Evolutionary conservation across 2,329 filamentous ascomycete genomes (phyloP), one percentile per base, ranked within the genome.

Genomic region (Alternaria ethzedia): DNA sequence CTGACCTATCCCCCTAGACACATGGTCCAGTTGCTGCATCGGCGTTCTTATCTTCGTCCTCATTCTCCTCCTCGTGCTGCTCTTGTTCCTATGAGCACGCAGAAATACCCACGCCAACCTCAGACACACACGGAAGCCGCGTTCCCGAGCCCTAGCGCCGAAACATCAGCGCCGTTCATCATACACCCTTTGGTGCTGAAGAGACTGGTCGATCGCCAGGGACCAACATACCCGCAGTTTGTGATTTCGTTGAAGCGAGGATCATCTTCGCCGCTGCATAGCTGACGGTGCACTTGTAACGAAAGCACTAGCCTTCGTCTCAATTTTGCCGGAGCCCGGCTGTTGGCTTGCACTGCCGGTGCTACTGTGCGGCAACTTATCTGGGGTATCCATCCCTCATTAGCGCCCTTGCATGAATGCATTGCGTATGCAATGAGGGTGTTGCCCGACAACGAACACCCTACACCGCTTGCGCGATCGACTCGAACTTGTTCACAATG

Each of bases 11-110:
- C 5, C 30, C 32, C 28, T 23, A 89, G 88, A 90, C 81, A 85
- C 84, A 57, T 86, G 85, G 83, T 97, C 93, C 71, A 93, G 93
- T 79, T 97, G 93, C 83, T 98, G 94, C 80, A 97, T 99, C 72
- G 92, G 86, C 5, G 83, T 96, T 20, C 86, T 98, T 72, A 97
- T 98, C 64, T 88, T 96, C 66, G 92, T 97, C 41, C 84, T 98
- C 69, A 93, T 98, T 62, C 82, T 99, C 26, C 82, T 99, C 73
- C 84, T 99, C 74, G 87, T 98, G 66, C 82, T 99, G 71, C 83
- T 98, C 25, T 82, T 90, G 67, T 82, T 86, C n/a, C 80, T 90
- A 68, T 89, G 83, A 88, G 72, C 25, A 73, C 25, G 30, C 30
- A 23, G 23, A 20, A 52, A 13, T 26, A 47, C 17, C 41, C n/a